Evolutionary conservation across 2,329 filamentous ascomycete species (phyloP), one percentile per base, ranked within the genome.

Genomic region (Blumeriella jaapii): DNA sequence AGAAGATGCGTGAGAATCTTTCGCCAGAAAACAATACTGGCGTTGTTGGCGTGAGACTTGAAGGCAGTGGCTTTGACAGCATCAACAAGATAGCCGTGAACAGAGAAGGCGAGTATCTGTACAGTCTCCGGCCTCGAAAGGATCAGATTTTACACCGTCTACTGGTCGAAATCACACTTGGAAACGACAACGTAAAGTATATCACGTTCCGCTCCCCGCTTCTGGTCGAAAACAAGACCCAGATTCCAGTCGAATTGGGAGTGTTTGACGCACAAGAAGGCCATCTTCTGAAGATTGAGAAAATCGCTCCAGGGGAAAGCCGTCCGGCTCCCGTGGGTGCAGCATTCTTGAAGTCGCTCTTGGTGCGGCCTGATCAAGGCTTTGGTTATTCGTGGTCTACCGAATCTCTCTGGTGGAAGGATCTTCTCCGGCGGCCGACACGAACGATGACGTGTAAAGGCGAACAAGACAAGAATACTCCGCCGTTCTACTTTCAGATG

Each of bases 341-440:
- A 1, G 86, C 82, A 1, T 96, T 79, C 55, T 72, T 93, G 61
- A 93, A 96, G 61, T 85, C 80, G 1, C 65, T 94, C 6, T 71
- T 98, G 6, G 67, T 98, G 27, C 76, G 91, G 20, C 91, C 91
- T 2, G 91, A 96, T 55, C 85, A 91, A 51, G 91, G 91, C 3
- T 98, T 98, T 52, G 91, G 91, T 1, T 98, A 95, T 55, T 76
- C 82, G 39, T 98, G 91, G 91, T 94, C 86, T 3, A 79, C 76
- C 30, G 86, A 96, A 54, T 74, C 77, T 25, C 61, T 98, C 7
- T 91, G 85, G 69, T 98, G 91, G 91, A 86, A 76, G 57, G 91
- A 96, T 49, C 63, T 98, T 28, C 64, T 96, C 34, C 84, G 83
- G 55, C 68, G 78, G 34, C 85, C 87, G 9, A 93, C 85, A 0